Evolutionary conservation across 2,329 filamentous ascomycete species (phyloP).

Genomic region (Xylaria digitata): DNA sequence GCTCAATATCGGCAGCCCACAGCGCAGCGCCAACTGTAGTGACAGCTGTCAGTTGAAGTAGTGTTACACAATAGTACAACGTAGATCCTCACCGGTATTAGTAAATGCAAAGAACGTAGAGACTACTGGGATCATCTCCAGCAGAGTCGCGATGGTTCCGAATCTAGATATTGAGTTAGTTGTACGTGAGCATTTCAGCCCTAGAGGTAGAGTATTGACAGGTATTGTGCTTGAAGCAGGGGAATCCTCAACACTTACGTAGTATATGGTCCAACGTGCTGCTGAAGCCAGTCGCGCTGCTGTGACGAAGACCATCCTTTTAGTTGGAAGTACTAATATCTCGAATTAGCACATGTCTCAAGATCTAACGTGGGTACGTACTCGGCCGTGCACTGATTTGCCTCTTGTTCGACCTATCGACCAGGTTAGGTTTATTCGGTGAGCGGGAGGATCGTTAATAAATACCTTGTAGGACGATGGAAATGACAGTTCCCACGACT

Average conservation of each 20-base stretch:
- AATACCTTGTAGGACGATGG: constrained; percentile 79
- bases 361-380: constrained; percentile 51
- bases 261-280: constrained; percentile 80
- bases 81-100: constrained; percentile 71
- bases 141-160: constrained; percentile 76
- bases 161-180: constrained; percentile 65
- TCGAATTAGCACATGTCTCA: constrained; percentile 56
- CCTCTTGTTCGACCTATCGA: constrained; percentile 60
- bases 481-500: constrained; percentile 84
- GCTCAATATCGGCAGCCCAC: constrained; percentile 91
- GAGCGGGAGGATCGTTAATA: neutral
- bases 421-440: constrained; percentile 30
- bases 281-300: constrained; percentile 74
- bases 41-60: constrained; percentile 36
- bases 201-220: neutral
- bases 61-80: constrained; percentile 16
- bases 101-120: constrained; percentile 91
- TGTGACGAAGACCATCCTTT: constrained; percentile 80
- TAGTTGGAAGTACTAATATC: constrained; percentile 85
- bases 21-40: constrained; percentile 82
- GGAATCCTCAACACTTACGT: constrained; percentile 65
- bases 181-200: neutral
- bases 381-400: constrained; percentile 63
- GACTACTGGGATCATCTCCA: constrained; percentile 86
- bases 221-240: neutral